phyloP scores from a whole-genome alignment of 345 rosid genomes.

The Boechera divaricarpa region DNA sequence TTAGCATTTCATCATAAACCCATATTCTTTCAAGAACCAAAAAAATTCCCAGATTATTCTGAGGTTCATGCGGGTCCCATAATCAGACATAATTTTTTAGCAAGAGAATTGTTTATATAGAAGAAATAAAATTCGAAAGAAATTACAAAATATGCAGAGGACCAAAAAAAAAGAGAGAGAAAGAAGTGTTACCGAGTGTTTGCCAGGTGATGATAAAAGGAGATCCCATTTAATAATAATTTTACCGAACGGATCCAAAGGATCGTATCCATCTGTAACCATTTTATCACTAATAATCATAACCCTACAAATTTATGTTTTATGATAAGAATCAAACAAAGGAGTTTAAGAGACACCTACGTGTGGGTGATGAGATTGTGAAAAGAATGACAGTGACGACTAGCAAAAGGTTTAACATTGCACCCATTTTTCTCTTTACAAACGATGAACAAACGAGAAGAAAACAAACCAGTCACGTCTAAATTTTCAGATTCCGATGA shows the following conservation, averaged over 20 bases:
- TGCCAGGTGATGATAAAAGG: slow-evolving; percentile 44
- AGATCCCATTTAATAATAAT: slow-evolving; percentile 89
- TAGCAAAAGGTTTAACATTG: slow-evolving; percentile 24
- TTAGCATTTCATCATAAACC: slow-evolving; percentile 30
- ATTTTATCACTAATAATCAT: slow-evolving; percentile 16
- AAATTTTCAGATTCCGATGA: background rate
- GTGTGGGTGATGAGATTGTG: slow-evolving; percentile 44
- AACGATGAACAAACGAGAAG: background rate
- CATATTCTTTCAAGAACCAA: slow-evolving; percentile 31
- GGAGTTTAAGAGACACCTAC: slow-evolving; percentile 42
- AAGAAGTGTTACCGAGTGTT: slow-evolving; percentile 52
- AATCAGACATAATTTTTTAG: slow-evolving; percentile 2
- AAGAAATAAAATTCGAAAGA: background rate
- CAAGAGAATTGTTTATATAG: background rate
- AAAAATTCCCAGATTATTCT: background rate
- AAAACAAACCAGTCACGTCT: too few relatives aligned
- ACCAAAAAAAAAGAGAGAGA: background rate
- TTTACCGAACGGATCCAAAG: slow-evolving; percentile 78
- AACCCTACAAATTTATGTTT: slow-evolving; percentile 13
- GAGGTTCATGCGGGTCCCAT: slow-evolving; percentile 22
- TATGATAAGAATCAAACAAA: background rate
- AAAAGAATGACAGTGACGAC: slow-evolving; percentile 40
- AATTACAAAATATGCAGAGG: background rate
- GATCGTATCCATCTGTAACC: slow-evolving; percentile 81
- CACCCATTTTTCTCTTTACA: slow-evolving; percentile 21